These are phyloP conservation scores for Psilocybe mexicana DNA, from an alignment of 1,284 basidiomycete genomes.

Conservation along the genomic window DNA sequence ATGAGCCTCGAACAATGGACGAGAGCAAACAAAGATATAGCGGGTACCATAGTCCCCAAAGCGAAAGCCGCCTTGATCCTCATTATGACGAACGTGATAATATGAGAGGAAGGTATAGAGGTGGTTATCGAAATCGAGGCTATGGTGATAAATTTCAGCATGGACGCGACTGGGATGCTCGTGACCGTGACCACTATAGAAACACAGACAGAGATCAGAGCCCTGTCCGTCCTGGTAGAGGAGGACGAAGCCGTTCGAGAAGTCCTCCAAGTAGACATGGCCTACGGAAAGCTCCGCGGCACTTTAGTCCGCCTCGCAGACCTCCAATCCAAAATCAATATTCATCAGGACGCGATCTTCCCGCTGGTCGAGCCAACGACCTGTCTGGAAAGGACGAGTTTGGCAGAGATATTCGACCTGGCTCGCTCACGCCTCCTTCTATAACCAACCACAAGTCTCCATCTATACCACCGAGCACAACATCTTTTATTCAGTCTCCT, in stretches of 20 bases:
- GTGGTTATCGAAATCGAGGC: conserved; percentile 46
- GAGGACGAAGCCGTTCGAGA: conserved; percentile 63
- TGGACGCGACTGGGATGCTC: conserved; percentile 49
- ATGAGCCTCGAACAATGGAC: conserved; percentile 41
- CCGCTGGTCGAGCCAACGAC: conserved; percentile 30
- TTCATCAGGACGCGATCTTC: conserved; percentile 23
- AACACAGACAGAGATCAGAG: conserved; percentile 43
- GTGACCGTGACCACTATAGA: conserved; percentile 48
- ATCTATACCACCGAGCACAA: conserved; percentile 18
- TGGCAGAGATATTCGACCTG: conserved; percentile 70
- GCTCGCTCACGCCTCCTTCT: conserved; percentile 39
- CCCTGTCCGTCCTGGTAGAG: conserved; percentile 36
- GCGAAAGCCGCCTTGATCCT: conserved; percentile 48
- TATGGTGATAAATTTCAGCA: conserved; percentile 38
- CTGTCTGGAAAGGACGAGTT: conserved; percentile 70
- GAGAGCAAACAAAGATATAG: conserved; percentile 47
- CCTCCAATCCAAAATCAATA: conserved; percentile 33
- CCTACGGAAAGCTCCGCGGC: conserved; percentile 47
- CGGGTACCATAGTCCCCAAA: conserved; percentile 50
- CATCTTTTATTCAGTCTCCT: conserved; percentile 14
- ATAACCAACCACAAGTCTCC: conserved; percentile 33
- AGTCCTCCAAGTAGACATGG: conserved; percentile 63
- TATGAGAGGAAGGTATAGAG: conserved; percentile 48
- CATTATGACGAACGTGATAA: conserved; percentile 49
- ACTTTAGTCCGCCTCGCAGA: conserved; percentile 58